Evolutionary conservation across 1,284 basidiomycete genomes (phyloP).

Genomic region (Cryptococcus sp.): DNA sequence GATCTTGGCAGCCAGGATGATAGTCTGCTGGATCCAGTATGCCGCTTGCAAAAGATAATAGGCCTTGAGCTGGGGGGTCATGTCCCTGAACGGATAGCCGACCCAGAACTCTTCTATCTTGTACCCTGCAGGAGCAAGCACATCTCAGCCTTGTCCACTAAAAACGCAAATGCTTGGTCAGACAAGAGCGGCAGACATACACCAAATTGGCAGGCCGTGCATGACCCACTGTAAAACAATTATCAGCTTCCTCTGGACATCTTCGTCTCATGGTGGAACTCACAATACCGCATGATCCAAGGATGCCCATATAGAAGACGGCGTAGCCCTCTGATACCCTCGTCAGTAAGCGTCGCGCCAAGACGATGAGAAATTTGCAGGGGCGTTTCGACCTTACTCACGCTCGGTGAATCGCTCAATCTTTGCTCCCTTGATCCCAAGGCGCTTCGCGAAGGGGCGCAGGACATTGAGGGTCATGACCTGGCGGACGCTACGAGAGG

Average conservation of each 20-base stretch:
- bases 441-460: constrained; percentile 67
- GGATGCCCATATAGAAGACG: constrained; percentile 72
- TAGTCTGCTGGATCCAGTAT: constrained; percentile 92
- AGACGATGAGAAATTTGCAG: not conserved
- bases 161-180: not conserved
- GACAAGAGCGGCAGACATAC: constrained; percentile 47
- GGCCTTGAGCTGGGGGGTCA: constrained; percentile 79
- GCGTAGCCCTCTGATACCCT: constrained; percentile 68
- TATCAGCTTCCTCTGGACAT: constrained; percentile 6
- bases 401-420: constrained; percentile 82
- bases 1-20: constrained; percentile 80
- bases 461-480: constrained; percentile 69
- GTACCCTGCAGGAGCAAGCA: constrained; percentile 60
- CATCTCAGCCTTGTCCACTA: not conserved
- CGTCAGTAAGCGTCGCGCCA: not conserved
- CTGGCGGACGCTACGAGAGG: constrained; percentile 65
- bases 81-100: constrained; percentile 83
- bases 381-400: constrained; percentile 18
- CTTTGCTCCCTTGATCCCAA: constrained; percentile 69
- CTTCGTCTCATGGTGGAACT: constrained; percentile 45
- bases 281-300: constrained; percentile 75
- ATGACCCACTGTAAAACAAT: constrained; percentile 68
- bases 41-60: constrained; percentile 89
- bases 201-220: constrained; percentile 81
- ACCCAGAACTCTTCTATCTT: constrained; percentile 79